These are phyloP conservation scores for Fraxinus ornus DNA, from an alignment of 305 asterid species.

Conservation along the genomic window DNA sequence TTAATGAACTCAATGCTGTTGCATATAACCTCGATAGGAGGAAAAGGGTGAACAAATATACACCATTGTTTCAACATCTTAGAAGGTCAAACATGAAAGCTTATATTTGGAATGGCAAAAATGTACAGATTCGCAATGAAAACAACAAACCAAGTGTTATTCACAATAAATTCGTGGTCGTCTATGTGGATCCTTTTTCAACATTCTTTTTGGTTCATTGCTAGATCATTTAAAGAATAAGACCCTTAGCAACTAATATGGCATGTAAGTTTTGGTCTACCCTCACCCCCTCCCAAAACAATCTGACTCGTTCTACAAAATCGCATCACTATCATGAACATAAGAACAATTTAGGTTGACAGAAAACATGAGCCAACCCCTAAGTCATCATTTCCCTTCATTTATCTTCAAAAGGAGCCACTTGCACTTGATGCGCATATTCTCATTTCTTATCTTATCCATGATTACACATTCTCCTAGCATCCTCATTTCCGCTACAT, in stretches of 20 bases:
- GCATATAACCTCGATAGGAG: not conserved
- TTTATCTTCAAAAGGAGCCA: not conserved
- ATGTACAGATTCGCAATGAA: not conserved
- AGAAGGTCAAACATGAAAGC: not conserved
- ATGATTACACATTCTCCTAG: not conserved
- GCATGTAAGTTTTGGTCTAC: not conserved
- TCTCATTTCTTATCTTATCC: not conserved
- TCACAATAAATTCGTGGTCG: not conserved
- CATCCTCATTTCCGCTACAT: not conserved
- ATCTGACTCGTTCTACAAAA: not conserved
- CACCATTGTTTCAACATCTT: not conserved
- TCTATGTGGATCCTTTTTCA: not conserved
- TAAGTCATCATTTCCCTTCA: not conserved
- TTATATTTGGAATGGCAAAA: not conserved
- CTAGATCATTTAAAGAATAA: not conserved
- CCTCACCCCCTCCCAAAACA: not conserved
- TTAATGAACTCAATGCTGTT: not conserved
- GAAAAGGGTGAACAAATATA: not conserved
- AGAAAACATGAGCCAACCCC: not conserved
- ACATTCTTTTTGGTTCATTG: not conserved
- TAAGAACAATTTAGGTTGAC: not conserved
- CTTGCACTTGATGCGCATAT: not conserved
- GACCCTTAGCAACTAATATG: not conserved
- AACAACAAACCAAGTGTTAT: not conserved
- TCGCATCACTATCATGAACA: not conserved